Evolutionary conservation across 345 rosid species (phyloP).

Genomic region (Microthlaspi erraticum): DNA sequence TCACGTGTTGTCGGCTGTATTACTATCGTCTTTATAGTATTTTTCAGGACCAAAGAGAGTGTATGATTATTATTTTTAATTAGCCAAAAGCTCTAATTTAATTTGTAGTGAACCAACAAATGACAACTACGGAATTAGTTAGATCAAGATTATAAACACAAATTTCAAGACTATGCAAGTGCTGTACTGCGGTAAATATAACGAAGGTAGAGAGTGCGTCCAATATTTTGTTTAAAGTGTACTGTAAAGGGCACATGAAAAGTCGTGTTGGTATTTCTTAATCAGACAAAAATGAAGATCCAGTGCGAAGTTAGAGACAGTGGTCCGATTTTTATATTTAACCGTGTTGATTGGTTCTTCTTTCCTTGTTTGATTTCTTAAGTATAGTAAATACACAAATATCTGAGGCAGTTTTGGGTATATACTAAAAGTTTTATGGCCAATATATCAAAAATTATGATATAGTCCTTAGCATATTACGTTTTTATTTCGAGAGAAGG

Average conservation of each 20-base stretch:
- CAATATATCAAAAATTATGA: too few species aligned
- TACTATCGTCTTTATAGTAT: constrained; percentile 27
- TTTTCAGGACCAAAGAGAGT: constrained; percentile 6
- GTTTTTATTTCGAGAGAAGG: too few species aligned
- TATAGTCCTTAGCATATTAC: too few species aligned
- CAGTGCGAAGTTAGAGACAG: constrained; percentile 24
- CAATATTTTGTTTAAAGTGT: constrained; percentile 4
- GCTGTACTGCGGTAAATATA: neutral
- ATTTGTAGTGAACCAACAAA: neutral
- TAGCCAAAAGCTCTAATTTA: neutral
- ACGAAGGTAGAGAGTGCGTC: constrained; percentile 6
- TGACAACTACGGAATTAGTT: neutral
- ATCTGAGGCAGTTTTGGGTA: too few species aligned
- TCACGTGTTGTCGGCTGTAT: constrained; percentile 50
- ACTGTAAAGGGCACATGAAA: neutral
- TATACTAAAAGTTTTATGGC: too few species aligned
- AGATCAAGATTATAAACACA: neutral
- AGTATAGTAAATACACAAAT: too few species aligned
- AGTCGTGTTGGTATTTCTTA: constrained; percentile 10
- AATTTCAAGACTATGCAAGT: neutral
- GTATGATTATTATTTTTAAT: neutral
- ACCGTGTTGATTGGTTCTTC: neutral
- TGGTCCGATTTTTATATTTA: constrained; percentile 1
- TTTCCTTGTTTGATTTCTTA: neutral
- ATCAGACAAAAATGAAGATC: constrained; percentile 35